Base-by-base conservation (phyloP, 176 grass and related monocot genomes). In the Triticum turgidum region DNA sequence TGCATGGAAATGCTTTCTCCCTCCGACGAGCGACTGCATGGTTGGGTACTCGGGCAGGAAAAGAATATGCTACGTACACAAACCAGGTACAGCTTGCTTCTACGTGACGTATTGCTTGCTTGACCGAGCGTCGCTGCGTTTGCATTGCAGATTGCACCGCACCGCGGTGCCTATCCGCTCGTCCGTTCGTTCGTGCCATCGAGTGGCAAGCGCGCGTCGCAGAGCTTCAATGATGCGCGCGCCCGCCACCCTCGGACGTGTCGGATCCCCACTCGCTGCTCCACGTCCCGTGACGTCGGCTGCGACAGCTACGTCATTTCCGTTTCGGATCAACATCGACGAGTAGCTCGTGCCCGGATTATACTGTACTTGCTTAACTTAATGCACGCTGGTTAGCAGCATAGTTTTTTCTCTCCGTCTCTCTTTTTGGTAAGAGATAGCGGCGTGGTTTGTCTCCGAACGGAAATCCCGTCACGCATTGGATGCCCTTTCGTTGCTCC, bases 401-500 rank as follows among this genome's bases (percentile, higher is more conserved):
- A 61, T 7, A 11, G 18, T 9, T 11, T 1, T 12, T 2, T 63
- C 1, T 63, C 54, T 58, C 54, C 0, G 3, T 58, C 47, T 51
- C 49, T 1, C 3, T 58, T 21, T 58, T 21, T 3, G 54, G 54
- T 59, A 59, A 2, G 17, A 59, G 54, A 59, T 54, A 7, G 65
- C 42, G 75, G 11, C 30, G 9, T 12, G 29, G 5, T 32, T 59
- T 84, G 7, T 47, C 54, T 34, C 0, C 4, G 4, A 2, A 9
- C 12, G 7, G 35, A 14, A 10, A 52, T 14, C 3, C n/a, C 33
- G 34, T 2, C 20, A 2, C 7, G 65, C 89, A 87, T 89, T 83
- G 89, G 89, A 87, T 90, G 47, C 88, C 67, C 49, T 58, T 13
- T 58, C 35, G 0, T 13, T 13, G 22, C 32, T 14, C 37, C 35